Evolutionary conservation across 257 asterid genomes (phyloP), one percentile per base, ranked within the genome.

Genomic region (Solanum lignicaule): DNA sequence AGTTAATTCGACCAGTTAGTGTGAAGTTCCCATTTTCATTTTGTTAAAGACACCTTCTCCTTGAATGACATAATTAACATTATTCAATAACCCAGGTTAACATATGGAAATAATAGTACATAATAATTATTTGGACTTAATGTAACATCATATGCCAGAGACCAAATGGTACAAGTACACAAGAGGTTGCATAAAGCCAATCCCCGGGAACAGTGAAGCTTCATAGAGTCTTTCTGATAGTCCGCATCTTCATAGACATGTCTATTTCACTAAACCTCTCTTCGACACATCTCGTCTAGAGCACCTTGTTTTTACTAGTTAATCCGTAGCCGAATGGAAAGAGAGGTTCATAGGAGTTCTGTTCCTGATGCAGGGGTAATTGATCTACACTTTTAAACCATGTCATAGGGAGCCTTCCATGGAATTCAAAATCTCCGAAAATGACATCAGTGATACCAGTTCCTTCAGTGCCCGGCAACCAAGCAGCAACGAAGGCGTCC

Each of bases 401-500:
- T 14, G 98, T 92, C 95, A 95, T 87, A 0, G 98, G 98, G 32
- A 96, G 96, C 29, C 83, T 90, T 60, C 99, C 99, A 21, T 93
- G 91, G 43, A 96, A 95, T 75, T 88, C 93, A 78, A 92, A 88
- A 90, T 95, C 97, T 75, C 98, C 98, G 4, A 93, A 96, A 15
- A 95, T 89, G 29, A 93, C 96, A 78, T 95, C 99, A 12, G 97
- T 89, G 38, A 96, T 94, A 86, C 99, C 99, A 20, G 87, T 86
- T 33, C 98, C 98, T 90, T 96, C 98, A 3, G 95, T 92, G 62
- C 99, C 99, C 2, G 98, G 99, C 88, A 96, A 69, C 99, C 99
- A 96, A 48, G 98, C 99, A 84, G 92, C 95, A 14, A 94, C 92
- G 0, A 96, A 83, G 6, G 92, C 96, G 1, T 94, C 97, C 1